Conservation (phyloP, 768 basidiomycete genomes). For the Xerocomus potaroensis region DNA sequence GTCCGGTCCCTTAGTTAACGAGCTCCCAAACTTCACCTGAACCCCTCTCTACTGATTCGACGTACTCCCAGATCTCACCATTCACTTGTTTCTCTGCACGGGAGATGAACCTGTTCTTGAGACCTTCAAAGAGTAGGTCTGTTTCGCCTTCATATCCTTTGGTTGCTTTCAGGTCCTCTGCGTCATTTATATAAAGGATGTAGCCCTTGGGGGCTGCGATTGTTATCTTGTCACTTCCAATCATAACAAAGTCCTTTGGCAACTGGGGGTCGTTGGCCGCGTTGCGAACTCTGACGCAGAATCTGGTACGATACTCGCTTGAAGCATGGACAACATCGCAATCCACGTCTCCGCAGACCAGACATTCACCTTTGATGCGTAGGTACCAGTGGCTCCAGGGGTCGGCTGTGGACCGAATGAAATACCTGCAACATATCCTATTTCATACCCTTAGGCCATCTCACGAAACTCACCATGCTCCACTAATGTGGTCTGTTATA, state of each 20-base stretch:
- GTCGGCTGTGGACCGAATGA: not conserved
- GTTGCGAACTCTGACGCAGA: not conserved
- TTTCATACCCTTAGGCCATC: not conserved
- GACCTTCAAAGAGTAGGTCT: not conserved
- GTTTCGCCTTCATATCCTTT: not conserved
- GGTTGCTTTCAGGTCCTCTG: not conserved
- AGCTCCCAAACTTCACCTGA: constrained; percentile 2
- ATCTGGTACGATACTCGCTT: constrained; percentile 1
- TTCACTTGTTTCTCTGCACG: not conserved
- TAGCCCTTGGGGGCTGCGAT: constrained; percentile 1
- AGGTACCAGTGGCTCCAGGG: not conserved
- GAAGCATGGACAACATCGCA: not conserved
- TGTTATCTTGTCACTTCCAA: constrained; percentile 1
- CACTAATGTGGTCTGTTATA: not conserved
- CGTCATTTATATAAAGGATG: not conserved
- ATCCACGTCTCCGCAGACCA: not conserved
- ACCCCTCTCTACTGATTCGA: not conserved
- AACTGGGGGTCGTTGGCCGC: not conserved
- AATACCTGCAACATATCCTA: not conserved
- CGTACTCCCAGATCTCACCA: not conserved
- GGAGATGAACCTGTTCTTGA: constrained; percentile 1
- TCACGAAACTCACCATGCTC: not conserved
- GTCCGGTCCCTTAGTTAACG: constrained; percentile 1
- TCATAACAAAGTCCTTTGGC: not conserved
- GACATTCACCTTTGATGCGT: not conserved